Base-by-base conservation (phyloP, 108 stramenopile genomes). In the Nitzschia palea region DNA sequence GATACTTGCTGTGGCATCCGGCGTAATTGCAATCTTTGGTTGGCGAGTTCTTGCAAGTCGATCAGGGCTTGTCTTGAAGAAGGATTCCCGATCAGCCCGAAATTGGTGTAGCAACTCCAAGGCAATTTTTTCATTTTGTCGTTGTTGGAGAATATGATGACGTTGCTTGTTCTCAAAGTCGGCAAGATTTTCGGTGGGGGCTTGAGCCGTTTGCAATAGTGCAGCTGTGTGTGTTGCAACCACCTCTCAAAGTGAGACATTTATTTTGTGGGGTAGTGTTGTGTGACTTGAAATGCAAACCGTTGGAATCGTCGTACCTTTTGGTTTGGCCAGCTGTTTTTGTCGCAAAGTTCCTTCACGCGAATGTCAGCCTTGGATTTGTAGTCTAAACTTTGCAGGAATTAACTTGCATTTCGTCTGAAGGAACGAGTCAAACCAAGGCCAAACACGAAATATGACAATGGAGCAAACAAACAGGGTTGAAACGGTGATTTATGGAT, bases 341-440 rank as follows among this genome's bases (percentile, higher is more conserved):
- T 68, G 34, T 57, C 54, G 45, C 43, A 68, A 57, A 2, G 35
- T 68, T 68, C 67, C 26, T 18, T 34, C 44, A 40, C 47, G 32
- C 67, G 44, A 42, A 28, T 43, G 20, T 68, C 67, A 3, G 67
- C 67, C 67, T 57, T 68, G 33, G 55, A 68, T 27, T 40, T 40
- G 14, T 68, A 68, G 26, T 68, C 67, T n/a, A 94, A 1, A 88
- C 85, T 30, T 76, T 58, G 33, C 84, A 80, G 6, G 81, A 70
- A 33, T 75, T 55, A 18, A 73, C 69, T 67, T 89, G 85, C 76
- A 90, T 78, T 78, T 94, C 89, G 64, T 94, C 59, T 60, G 40
- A 22, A 48, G 4, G n/a, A 48, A n/a, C n/a, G n/a, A n/a, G n/a
- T n/a, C n/a, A n/a, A n/a, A n/a, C n/a, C n/a, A n/a, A n/a, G n/a